Evolutionary conservation across 2,329 filamentous ascomycete genomes (phyloP), one percentile per base, ranked within the genome.

Genomic region (Sporothrix dimorphospora): DNA sequence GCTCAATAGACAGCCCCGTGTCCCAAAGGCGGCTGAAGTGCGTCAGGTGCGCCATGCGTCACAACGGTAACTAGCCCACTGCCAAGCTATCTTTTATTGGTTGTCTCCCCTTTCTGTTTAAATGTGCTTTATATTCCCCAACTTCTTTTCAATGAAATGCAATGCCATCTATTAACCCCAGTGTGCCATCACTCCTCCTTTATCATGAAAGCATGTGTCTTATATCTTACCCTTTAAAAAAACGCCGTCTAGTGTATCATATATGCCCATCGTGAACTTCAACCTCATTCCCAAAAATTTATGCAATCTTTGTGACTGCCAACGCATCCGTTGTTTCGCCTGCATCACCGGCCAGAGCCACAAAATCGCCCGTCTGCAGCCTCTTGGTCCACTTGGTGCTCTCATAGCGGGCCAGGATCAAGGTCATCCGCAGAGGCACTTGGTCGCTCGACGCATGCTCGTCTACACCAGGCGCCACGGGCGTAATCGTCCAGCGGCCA

Each of bases 401-500:
- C 82, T 94, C 92, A 74, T 90, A 91, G 49, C 90, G 86, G 4
- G 90, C 92, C 27, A 93, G 83, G 14, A 95, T 91, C 72, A 95
- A 84, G 0, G 92, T 94, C 89, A 94, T 91, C 70, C 92, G 85
- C 75, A 94, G 80, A 1, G 85, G 72, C 3, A 68, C 80, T 63
- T 91, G 83, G 47, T 84, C 81, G 77, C 87, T 87, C 47, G 88
- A 85, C 75, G 84, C 80, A 78, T 90, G 87, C 79, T 90, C 87
- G 11, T 78, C 78, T 1, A 79, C 78, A 1, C 78, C 78, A 8
- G 79, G 79, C 0, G 80, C 78, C 4, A 86, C 78, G 4, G 88
- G 85, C 1, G 94, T 97, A 78, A 95, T 97, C 0, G 90, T 97
- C 95, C 96, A 99, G 40, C 96, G 88, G 0, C 94, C 94, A 82